Evolutionary conservation across 140 eudicot genomes (phyloP), one percentile per base, ranked within the genome.

Genomic region (Ambrosia hybrid): DNA sequence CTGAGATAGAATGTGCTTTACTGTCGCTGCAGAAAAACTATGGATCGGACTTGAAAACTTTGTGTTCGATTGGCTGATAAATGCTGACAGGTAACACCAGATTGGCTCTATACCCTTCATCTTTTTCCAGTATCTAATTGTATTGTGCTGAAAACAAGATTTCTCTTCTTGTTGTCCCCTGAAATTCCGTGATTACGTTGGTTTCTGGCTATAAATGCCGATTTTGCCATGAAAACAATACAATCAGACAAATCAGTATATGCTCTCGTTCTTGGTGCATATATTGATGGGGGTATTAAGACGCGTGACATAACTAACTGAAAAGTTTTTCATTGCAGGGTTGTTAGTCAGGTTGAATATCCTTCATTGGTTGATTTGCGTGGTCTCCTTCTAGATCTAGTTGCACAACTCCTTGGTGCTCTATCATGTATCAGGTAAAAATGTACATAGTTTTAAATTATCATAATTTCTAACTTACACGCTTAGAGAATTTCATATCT

Each of bases 361-460:
- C 99, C 99, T 75, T 94, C 99, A 52, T 75, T 94, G 68, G 97
- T 94, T 21, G 99, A 94, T 81, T 77, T 94, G 65, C 88, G 99
- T 72, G 97, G 97, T 41, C 95, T 94, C 61, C 97, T 94, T 68
- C 87, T 94, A 39, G 99, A 94, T 75, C 82, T 91, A 8, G 99
- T 94, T 76, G 99, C 99, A 21, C 99, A 94, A 69, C 99, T 94
- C 33, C 84, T 94, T n/a, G 99, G 99, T 72, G 99, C 99, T 69
- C 80, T 94, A 39, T 94, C 97, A 9, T 86, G 97, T 67, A 91
- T 95, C 80, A 91, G 98, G 98, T 89, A 83, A 74, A 71, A 11
- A 38, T 21, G 12, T 7, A 57, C 57, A 51, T 39, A 55, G 2
- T 14, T 34, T 51, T 66, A 46, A 21, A 21, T 11, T 26, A 46